phyloP scores from a whole-genome alignment of 2,329 filamentous ascomycete species.

The Clonostachys byssicola region DNA sequence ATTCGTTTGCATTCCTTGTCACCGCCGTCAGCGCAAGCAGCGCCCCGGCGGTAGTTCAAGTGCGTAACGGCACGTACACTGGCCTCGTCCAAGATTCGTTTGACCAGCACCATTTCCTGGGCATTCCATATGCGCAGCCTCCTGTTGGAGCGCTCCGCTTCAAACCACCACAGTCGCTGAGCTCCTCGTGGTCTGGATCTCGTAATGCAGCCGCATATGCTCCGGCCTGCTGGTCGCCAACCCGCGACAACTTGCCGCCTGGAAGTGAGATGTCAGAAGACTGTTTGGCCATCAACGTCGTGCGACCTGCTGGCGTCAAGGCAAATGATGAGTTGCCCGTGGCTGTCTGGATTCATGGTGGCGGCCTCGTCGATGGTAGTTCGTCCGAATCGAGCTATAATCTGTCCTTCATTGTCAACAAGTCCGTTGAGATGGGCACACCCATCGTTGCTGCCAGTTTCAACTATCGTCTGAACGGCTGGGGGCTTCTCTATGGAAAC shows the following conservation, averaged over 20 bases:
- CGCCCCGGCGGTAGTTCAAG: background rate
- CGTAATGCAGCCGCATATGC: conserved; percentile 34
- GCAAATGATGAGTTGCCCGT: conserved; percentile 44
- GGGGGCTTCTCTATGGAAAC: conserved; percentile 46
- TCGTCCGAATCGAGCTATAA: too few relatives aligned
- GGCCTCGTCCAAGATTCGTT: conserved; percentile 23
- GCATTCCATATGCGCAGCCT: conserved; percentile 31
- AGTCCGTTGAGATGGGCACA: conserved; percentile 43
- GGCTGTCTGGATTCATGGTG: conserved; percentile 54
- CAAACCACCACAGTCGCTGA: conserved; percentile 26
- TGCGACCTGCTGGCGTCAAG: conserved; percentile 29
- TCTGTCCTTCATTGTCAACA: too few relatives aligned
- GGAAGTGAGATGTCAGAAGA: conserved; percentile 44
- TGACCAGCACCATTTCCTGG: conserved; percentile 33
- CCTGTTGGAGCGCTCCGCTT: conserved; percentile 27
- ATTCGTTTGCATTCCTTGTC: too few relatives aligned
- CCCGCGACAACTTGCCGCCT: conserved; percentile 20
- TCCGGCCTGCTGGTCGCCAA: conserved; percentile 41
- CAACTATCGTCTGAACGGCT: conserved; percentile 49
- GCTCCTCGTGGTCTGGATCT: conserved; percentile 27
- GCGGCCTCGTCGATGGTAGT: conserved; percentile 14
- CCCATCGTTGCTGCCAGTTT: conserved; percentile 51
- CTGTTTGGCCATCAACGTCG: conserved; percentile 37
- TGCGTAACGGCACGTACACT: conserved; percentile 14
- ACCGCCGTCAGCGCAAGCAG: too few relatives aligned